Base-by-base conservation (phyloP, 2,329 filamentous ascomycete species). In the Pseudogymnoascus sp. region DNA sequence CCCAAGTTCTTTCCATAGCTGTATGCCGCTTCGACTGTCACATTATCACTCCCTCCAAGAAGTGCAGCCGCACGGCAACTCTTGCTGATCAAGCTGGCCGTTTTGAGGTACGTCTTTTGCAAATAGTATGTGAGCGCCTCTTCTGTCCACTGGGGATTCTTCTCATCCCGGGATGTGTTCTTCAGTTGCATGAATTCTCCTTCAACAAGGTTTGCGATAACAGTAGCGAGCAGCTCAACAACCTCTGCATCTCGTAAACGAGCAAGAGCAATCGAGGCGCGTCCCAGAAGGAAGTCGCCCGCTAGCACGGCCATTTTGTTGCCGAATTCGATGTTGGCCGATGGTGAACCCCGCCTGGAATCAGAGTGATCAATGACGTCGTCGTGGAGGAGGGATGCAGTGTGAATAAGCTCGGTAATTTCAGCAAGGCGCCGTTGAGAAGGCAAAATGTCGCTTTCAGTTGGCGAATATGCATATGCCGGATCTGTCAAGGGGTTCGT, bases 181-280 rank as follows among this genome's bases (percentile, higher is more conserved):
- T 96, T 95, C 68, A 99, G 80, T 78, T 99, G 94, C 94, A 99
- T 99, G 78, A 99, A 97, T 75, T 99, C 94, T 71, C 94, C 94
- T 77, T 99, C 94, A 18, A 99, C 92, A 25, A 99, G 80, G 73
- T 99, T 99, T 47, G 94, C 93, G 68, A 99, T 97, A 41, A 97
- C 94, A 0, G 93, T 97, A 3, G 94, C 91, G 30, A 99, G 79
- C 6, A 99, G 82, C 77, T 99, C 94, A 7, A 91, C 91, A 2
- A 99, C 94, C 75, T 99, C 94, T 43, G 92, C 89, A 71, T 99
- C 91, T 33, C 93, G 85, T 62, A 99, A 78, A 41, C 94, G 86
- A 12, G 94, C 94, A 41, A 99, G 82, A 5, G 93, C 93, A 6
- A 97, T 92, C 0, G 94, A 99, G 1, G 94, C 94, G 59, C 94